These are phyloP conservation scores for Isabelozyma gotoi DNA, from an alignment of 805 yeast genomes.

Conservation along the genomic window DNA sequence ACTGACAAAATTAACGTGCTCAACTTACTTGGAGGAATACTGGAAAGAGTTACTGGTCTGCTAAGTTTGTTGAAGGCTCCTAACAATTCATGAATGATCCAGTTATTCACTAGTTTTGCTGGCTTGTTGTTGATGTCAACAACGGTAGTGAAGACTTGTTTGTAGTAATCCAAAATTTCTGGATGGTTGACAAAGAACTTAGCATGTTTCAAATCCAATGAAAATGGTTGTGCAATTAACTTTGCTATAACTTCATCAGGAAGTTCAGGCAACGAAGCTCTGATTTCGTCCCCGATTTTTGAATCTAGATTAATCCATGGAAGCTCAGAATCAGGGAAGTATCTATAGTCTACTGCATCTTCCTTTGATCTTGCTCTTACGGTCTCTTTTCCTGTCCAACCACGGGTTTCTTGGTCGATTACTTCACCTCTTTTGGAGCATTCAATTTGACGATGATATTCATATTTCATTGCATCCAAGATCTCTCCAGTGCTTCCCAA, in stretches of 20 bases:
- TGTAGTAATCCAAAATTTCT: slow-evolving; percentile 52
- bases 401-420: slow-evolving; percentile 69
- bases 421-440: slow-evolving; percentile 36
- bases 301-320: slow-evolving; percentile 53
- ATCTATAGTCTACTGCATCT: slow-evolving; percentile 80
- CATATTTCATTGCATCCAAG: slow-evolving; percentile 68
- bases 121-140: slow-evolving; percentile 17
- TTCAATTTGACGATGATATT: slow-evolving; percentile 66
- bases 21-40: slow-evolving; percentile 42
- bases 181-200: slow-evolving; percentile 57
- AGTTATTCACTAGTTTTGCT: slow-evolving; percentile 57
- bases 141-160: slow-evolving; percentile 32
- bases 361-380: slow-evolving; percentile 73
- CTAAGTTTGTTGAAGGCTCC: slow-evolving; percentile 64
- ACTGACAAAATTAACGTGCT: slow-evolving; percentile 57
- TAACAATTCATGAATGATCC: slow-evolving; percentile 79
- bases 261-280: slow-evolving; percentile 48
- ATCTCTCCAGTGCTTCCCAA: slow-evolving; percentile 83
- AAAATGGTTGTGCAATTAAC: slow-evolving; percentile 50
- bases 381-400: slow-evolving; percentile 85
- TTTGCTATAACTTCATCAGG: slow-evolving; percentile 59
- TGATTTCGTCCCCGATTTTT: slow-evolving; percentile 42
- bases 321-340: slow-evolving; percentile 92
- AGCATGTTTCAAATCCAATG: slow-evolving; percentile 71
- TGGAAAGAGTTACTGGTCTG: slow-evolving; percentile 24